Conservation (phyloP, 768 basidiomycete genomes). For the Tulasnella sp. region DNA sequence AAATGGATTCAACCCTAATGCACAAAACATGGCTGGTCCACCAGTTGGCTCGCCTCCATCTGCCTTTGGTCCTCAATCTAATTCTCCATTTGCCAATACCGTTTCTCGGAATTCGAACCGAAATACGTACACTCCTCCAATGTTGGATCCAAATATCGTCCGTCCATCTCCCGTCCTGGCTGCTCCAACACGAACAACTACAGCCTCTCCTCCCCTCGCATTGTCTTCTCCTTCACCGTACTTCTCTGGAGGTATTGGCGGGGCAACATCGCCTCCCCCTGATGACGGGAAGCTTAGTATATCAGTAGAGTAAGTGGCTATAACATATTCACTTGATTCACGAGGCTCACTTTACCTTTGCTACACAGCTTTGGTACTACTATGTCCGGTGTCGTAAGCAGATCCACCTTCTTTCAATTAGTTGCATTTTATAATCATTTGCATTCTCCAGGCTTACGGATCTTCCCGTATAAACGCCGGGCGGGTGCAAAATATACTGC, state of each 20-base stretch:
- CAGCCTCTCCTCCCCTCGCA: neutral
- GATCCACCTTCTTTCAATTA: neutral
- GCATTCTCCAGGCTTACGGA: slow-evolving; percentile 52
- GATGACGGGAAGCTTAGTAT: slow-evolving; percentile 52
- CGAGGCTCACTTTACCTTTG: neutral
- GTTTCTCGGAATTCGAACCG: too few relatives aligned
- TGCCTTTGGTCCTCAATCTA: too few relatives aligned
- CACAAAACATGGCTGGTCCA: too few relatives aligned
- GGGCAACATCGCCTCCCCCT: slow-evolving; percentile 19
- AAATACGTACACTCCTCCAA: slow-evolving; percentile 15
- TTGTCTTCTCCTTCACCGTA: too few relatives aligned
- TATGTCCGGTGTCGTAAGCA: slow-evolving; percentile 72
- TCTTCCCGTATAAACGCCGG: slow-evolving; percentile 73
- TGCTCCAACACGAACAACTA: slow-evolving; percentile 10
- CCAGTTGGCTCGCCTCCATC: too few relatives aligned
- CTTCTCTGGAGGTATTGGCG: too few relatives aligned
- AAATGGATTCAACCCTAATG: too few relatives aligned
- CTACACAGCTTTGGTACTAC: slow-evolving; percentile 44
- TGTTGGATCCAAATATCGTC: slow-evolving; percentile 20
- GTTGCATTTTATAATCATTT: neutral
- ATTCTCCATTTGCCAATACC: too few relatives aligned
- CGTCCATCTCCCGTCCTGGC: slow-evolving; percentile 11
- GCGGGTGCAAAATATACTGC: slow-evolving; percentile 67
- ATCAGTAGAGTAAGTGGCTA: slow-evolving; percentile 11
- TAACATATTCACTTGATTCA: neutral